Base-by-base conservation (phyloP, 768 basidiomycete genomes). In the Pleurotus djamor region DNA sequence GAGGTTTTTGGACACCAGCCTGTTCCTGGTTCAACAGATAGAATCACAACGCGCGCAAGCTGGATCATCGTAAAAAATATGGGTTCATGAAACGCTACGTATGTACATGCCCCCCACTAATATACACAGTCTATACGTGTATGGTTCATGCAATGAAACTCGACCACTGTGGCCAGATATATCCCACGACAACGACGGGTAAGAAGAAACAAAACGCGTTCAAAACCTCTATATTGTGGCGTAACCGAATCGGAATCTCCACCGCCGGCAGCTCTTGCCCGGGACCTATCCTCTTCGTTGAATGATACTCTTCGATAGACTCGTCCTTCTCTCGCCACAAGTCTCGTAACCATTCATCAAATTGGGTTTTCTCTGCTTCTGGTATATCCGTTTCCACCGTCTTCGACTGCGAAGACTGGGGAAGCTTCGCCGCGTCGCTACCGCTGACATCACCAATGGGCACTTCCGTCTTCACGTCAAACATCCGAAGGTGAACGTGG, bases 251-350 rank as follows among this genome's bases (percentile, higher is more conserved):
- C 5, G 91, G 88, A 60, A 94, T 81, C 50, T 83, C 77, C 10
- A 84, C 72, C 48, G 67, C 62, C 8, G 66, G 63, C 10, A 61
- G 56, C 56, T 54, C 55, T 59, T 54, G 17, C 47, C 63, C 63
- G 35, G 54, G 61, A 14, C 71, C 73, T 57, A 89, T 83, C 3
- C 76, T 71, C 5, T 81, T 83, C 0, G 73, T 76, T 48, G 81
- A 75, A 54, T 83, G 80, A 70, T 88, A 96, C 49, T 68, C 72
- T n/a, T 83, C 82, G 70, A 98, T 85, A 54, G 85, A 76, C 49
- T 75, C 73, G 71, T 99, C 97, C 74, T 99, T 98, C 67, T 88
- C 86, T 43, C 74, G 72, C 96, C 96, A 99, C 57, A 92, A 68
- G 44, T 81, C 75, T 62, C 89, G 74, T 56, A 98, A 74, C 97